phyloP scores from a whole-genome alignment of 257 asterid genomes.

The Solanum medicagineum region DNA sequence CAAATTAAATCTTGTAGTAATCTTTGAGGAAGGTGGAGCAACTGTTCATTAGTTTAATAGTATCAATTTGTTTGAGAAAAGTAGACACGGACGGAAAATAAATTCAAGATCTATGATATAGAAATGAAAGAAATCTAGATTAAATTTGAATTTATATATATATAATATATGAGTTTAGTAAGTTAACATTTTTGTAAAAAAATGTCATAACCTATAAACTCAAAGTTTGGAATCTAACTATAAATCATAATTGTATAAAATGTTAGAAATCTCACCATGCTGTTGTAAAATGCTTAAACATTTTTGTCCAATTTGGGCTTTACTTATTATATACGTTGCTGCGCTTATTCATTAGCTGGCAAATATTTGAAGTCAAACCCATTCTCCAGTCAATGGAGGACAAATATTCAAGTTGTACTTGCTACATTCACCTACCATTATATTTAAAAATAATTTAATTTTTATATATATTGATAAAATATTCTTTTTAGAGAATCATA shows the following conservation, averaged over 20 bases:
- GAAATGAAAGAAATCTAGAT: no score
- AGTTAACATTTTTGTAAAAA: no score
- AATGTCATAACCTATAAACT: no score
- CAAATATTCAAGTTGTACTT: background rate
- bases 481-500: background rate
- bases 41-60: background rate
- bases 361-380: background rate
- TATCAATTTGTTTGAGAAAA: background rate
- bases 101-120: no score
- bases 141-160: no score
- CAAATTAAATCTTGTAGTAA: background rate
- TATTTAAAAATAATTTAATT: background rate
- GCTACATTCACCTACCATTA: background rate
- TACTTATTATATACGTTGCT: conserved; percentile 5
- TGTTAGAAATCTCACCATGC: background rate
- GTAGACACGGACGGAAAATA: no score
- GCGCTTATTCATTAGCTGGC: conserved; percentile 9
- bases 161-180: no score
- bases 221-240: no score
- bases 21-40: background rate
- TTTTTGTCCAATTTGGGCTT: background rate
- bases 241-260: no score
- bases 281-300: background rate
- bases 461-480: background rate
- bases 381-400: background rate